Evolutionary conservation across 176 grass and related monocot species (phyloP), one percentile per base, ranked within the genome.

Genomic region (Triticum urartu): DNA sequence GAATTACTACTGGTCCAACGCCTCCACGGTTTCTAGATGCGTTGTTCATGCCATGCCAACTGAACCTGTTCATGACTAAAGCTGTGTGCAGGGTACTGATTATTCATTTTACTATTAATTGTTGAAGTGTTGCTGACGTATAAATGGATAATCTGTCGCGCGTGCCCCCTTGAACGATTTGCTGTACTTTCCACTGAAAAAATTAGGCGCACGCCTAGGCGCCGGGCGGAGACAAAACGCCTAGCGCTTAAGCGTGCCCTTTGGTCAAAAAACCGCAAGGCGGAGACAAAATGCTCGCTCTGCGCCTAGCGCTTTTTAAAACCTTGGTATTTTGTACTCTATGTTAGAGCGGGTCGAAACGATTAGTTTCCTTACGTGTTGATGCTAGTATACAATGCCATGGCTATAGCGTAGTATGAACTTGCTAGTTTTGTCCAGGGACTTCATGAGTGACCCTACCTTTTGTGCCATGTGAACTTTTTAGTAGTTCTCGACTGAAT

Each of bases 71-170:
- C 48, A 84, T 65, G 21, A 36, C 43, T 79, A 47, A 47, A 28
- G 22, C 52, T 79, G 38, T 45, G 17, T 87, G 67, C 70, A 22
- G 14, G 42, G 25, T 54, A 26, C 39, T 7, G 33, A 54, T 88
- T 81, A 84, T 87, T 52, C 47, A 28, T 20, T 13, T 69, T 18
- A 28, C 28, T 68, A 32, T 82, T 9, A 52, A 52, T 39, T 74
- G 61, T 75, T 87, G 61, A 45, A 61, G 17, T 69, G 2, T 64
- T 13, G 18, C 20, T 82, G 38, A 8, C 25, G 18, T 79, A 33
- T 64, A 58, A 72, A 45, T 83, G 68, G 48, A 52, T 6, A 17
- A 52, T 52, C 17, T 52, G 48, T 0, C 15, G 48, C 48, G 0
- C 3, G 3, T 60, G 3, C 24, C 4, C 8, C 25, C 3, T n/a